Conservation (phyloP, 179 eudicot genomes). For the Spinacia oleracea region DNA sequence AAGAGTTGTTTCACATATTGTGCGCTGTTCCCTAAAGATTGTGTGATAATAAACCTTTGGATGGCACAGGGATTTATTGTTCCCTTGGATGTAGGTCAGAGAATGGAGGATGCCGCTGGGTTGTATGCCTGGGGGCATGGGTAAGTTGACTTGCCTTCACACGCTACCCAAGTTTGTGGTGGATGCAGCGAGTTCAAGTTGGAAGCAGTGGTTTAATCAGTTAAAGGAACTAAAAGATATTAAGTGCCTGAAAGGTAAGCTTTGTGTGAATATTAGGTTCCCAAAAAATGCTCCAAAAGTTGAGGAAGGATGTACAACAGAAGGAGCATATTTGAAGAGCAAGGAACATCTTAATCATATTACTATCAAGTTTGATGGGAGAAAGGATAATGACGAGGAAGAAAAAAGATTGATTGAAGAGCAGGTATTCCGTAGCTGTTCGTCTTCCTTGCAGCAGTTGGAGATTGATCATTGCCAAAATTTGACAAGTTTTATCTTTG, state of each 20-base stretch:
- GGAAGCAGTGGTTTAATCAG: not conserved
- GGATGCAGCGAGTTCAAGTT: not conserved
- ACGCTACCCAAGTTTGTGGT: slow-evolving; percentile 26
- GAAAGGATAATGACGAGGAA: too few species aligned
- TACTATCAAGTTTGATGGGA: too few species aligned
- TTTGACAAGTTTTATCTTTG: not conserved
- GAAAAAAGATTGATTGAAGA: too few species aligned
- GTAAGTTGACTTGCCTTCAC: slow-evolving; percentile 25
- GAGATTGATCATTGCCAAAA: not conserved
- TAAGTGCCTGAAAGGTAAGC: not conserved
- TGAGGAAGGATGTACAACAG: not conserved
- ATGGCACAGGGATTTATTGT: too few species aligned
- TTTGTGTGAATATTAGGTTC: not conserved
- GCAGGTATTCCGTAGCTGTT: not conserved
- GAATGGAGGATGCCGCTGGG: not conserved
- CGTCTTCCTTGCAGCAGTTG: slow-evolving; percentile 1
- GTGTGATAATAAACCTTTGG: too few species aligned
- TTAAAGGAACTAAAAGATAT: slow-evolving; percentile 2
- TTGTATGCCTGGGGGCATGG: slow-evolving; percentile 20
- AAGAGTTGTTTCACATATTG: too few species aligned
- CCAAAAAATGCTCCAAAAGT: not conserved
- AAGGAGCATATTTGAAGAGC: slow-evolving; percentile 11
- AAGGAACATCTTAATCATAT: not conserved
- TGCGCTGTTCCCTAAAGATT: too few species aligned
- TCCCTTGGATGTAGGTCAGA: too few species aligned